Conservation (phyloP, 257 asterid genomes). For the Gentiana dahurica region DNA sequence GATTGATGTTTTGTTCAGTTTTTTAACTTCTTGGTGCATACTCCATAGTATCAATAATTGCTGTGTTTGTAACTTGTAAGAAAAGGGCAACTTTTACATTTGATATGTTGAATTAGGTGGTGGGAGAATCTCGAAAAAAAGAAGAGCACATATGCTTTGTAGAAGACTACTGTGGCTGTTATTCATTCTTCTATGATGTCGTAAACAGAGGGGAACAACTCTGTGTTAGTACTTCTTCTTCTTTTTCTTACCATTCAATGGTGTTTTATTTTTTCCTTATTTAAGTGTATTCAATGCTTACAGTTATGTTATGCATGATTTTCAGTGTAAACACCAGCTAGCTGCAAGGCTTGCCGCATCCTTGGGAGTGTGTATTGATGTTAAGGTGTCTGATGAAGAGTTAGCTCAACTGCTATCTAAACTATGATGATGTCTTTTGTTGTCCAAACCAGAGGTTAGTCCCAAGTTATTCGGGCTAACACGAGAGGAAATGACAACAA, state of each 20-base stretch:
- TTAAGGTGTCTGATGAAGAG: slow-evolving; percentile 67
- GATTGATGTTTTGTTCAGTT: not conserved
- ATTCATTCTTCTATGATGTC: slow-evolving; percentile 85
- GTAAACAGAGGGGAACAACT: slow-evolving; percentile 92
- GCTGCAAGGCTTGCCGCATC: slow-evolving; percentile 90
- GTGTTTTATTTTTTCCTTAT: not conserved
- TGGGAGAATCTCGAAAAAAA: slow-evolving; percentile 78
- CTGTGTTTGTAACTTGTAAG: not conserved
- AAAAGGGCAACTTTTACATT: not conserved
- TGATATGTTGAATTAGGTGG: slow-evolving; percentile 30
- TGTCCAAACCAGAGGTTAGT: not conserved
- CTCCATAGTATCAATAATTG: not conserved
- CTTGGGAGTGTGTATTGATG: slow-evolving; percentile 44
- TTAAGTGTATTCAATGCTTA: not conserved
- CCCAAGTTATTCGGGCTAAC: no score
- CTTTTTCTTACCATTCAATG: not conserved
- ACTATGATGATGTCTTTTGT: slow-evolving; percentile 20
- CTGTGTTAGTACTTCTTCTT: slow-evolving; percentile 40
- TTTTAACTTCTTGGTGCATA: not conserved
- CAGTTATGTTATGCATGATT: not conserved
- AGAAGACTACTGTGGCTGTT: slow-evolving; percentile 69
- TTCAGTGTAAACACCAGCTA: slow-evolving; percentile 90
- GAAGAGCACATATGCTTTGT: slow-evolving; percentile 84
- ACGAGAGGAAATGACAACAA: no score
- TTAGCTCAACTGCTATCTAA: slow-evolving; percentile 57